Evolutionary conservation across 2,329 filamentous ascomycete genomes (phyloP).

Genomic region (Fusarium miscanthi): DNA sequence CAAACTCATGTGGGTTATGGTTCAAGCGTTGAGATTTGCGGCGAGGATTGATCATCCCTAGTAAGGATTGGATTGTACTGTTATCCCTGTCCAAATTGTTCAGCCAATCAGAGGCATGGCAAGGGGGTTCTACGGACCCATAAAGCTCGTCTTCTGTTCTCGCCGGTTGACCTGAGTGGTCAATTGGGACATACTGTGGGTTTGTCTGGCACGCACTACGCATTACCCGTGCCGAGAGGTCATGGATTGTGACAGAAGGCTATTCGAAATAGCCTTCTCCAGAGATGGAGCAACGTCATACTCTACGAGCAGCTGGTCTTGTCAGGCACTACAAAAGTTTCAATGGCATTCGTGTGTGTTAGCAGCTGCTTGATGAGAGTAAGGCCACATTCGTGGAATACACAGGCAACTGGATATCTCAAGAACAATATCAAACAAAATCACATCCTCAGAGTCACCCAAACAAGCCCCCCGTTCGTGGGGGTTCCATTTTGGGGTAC

Average conservation of each 20-base stretch:
- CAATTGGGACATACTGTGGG: background rate
- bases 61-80: conserved; percentile 5
- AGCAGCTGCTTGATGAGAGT: too few relatives aligned
- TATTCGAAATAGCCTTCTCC: background rate
- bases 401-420: background rate
- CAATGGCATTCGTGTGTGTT: background rate
- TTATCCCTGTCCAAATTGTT: conserved; percentile 6
- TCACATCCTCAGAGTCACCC: background rate
- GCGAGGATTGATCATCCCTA: conserved; percentile 15
- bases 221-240: background rate
- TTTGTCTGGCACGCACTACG: background rate
- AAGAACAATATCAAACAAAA: background rate
- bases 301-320: background rate
- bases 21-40: conserved; percentile 16
- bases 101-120: conserved; percentile 4
- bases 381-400: background rate
- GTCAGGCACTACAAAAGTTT: background rate
- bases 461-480: background rate
- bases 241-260: background rate
- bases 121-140: conserved; percentile 10
- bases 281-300: background rate
- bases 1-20: conserved; percentile 12
- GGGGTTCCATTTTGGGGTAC: conserved; percentile 5
- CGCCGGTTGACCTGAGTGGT: conserved; percentile 29
- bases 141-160: conserved; percentile 18